phyloP scores from a whole-genome alignment of 257 asterid genomes.

The Salvia splendens region DNA sequence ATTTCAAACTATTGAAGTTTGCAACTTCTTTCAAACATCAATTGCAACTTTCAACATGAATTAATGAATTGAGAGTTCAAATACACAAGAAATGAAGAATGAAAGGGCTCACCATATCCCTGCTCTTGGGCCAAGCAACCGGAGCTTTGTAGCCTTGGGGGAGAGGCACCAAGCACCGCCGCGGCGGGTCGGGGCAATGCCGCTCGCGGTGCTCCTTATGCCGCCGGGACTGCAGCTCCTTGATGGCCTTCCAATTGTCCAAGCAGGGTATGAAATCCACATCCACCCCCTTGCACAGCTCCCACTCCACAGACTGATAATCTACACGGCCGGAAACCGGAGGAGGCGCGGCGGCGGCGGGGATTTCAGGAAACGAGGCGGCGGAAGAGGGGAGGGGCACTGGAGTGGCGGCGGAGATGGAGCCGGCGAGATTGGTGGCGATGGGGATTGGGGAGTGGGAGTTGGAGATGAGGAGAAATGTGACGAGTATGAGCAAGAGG shows the following conservation, averaged over 20 bases:
- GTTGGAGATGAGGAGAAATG: conserved; percentile 64
- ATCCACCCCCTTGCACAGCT: conserved; percentile 54
- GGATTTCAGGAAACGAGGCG: not conserved
- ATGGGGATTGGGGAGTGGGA: conserved; percentile 52
- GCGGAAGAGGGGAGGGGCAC: not conserved
- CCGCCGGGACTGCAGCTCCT: conserved; percentile 54
- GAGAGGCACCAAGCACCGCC: conserved; percentile 79
- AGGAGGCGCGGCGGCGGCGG: not conserved
- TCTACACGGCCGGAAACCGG: conserved; percentile 21
- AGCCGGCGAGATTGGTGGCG: conserved; percentile 39
- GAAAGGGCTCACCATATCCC: conserved; percentile 93
- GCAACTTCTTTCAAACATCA: not conserved
- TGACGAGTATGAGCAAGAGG: conserved; percentile 58
- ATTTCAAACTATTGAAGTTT: not conserved
- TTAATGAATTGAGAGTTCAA: not conserved
- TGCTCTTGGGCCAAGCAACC: conserved; percentile 94
- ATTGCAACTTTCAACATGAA: conserved; percentile 2
- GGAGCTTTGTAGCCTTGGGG: conserved; percentile 72
- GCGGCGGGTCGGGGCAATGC: conserved; percentile 73
- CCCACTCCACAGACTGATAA: conserved; percentile 55
- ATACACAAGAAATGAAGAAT: conserved; percentile 41
- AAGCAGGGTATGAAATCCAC: conserved; percentile 87
- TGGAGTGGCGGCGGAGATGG: conserved; percentile 22
- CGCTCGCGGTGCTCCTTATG: conserved; percentile 94
- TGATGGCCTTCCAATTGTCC: conserved; percentile 73